A percentile compares a stretch with the other conserved stretches of the same genome.
Conservation (phyloP, 2,329 filamentous ascomycete genomes). For the Chrysosphaeria jannelii region DNA sequence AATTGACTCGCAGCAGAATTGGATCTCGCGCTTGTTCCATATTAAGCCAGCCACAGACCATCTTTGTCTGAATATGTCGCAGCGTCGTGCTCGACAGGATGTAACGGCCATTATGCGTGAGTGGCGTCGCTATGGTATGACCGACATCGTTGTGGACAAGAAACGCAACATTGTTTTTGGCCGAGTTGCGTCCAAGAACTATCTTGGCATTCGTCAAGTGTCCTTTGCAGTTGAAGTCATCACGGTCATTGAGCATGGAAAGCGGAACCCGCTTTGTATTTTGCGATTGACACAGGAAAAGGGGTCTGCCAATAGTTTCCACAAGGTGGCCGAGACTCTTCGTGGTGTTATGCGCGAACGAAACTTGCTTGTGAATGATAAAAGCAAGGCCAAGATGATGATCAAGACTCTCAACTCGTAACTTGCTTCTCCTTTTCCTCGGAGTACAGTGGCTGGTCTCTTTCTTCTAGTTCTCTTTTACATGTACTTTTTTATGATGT, state of each 20-base stretch:
- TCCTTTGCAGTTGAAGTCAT: constrained; percentile 67
- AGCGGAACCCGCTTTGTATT: constrained; percentile 45
- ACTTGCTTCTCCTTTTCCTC: neutral
- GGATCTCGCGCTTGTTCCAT: constrained; percentile 68
- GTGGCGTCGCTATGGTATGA: constrained; percentile 59
- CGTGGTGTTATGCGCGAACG: constrained; percentile 34
- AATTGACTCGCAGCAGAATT: constrained; percentile 46
- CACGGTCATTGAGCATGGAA: constrained; percentile 63
- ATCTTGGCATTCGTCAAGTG: constrained; percentile 62
- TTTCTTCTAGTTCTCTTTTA: too few species aligned
- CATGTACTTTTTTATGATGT: too few species aligned
- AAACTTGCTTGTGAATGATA: constrained; percentile 36
- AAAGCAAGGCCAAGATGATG: constrained; percentile 40
- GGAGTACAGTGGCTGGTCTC: too few species aligned
- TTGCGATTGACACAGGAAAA: constrained; percentile 68
- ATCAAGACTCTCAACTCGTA: constrained; percentile 29
- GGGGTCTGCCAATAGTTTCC: constrained; percentile 75
- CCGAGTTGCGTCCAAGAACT: constrained; percentile 41
- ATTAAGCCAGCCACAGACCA: constrained; percentile 56
- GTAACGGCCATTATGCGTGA: constrained; percentile 44
- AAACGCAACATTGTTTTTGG: constrained; percentile 52
- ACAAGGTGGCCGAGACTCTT: constrained; percentile 52
- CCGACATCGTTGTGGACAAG: constrained; percentile 51
- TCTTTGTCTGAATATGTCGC: constrained; percentile 45
- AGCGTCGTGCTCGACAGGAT: constrained; percentile 46